phyloP scores from a whole-genome alignment of 306 rosid genomes.

The Pterocarpus santalinus region DNA sequence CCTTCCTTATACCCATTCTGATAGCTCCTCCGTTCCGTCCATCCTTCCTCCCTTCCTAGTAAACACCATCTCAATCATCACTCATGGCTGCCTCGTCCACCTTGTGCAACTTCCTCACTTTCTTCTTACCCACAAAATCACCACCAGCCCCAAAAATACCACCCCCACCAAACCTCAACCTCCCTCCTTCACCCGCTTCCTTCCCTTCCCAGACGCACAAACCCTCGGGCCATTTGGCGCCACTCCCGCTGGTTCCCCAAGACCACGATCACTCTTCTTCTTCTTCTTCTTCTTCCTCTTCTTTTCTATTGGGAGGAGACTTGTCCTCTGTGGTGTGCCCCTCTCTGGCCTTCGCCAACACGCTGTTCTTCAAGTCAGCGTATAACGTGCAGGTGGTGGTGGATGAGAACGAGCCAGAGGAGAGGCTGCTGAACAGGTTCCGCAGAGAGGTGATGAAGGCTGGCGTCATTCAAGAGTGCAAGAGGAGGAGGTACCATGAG shows the following conservation, averaged over 20 bases:
- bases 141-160: slow-evolving; percentile 49
- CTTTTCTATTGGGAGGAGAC: neutral
- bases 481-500: slow-evolving; percentile 72
- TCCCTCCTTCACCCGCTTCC: slow-evolving; percentile 40
- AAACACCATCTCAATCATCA: neutral
- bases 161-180: slow-evolving; percentile 43
- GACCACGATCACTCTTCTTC: neutral
- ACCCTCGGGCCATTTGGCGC: slow-evolving; percentile 39
- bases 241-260: slow-evolving; percentile 36
- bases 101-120: slow-evolving; percentile 69
- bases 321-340: slow-evolving; percentile 71
- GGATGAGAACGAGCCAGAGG: slow-evolving; percentile 78
- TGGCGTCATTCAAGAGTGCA: slow-evolving; percentile 79
- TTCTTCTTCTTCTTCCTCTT: neutral
- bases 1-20: too few species aligned
- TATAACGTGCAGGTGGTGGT: slow-evolving; percentile 81
- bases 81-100: slow-evolving; percentile 78
- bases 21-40: too few species aligned
- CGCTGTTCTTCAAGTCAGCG: slow-evolving; percentile 68
- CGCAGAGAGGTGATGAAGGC: slow-evolving; percentile 81
- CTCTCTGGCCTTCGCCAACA: slow-evolving; percentile 62
- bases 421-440: slow-evolving; percentile 74
- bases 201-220: slow-evolving; percentile 42
- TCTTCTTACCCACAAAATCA: slow-evolving; percentile 67
- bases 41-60: neutral